Evolutionary conservation across 805 yeast species (phyloP), one percentile per base, ranked within the genome.

Genomic region (Komagataella kurtzmanii): DNA sequence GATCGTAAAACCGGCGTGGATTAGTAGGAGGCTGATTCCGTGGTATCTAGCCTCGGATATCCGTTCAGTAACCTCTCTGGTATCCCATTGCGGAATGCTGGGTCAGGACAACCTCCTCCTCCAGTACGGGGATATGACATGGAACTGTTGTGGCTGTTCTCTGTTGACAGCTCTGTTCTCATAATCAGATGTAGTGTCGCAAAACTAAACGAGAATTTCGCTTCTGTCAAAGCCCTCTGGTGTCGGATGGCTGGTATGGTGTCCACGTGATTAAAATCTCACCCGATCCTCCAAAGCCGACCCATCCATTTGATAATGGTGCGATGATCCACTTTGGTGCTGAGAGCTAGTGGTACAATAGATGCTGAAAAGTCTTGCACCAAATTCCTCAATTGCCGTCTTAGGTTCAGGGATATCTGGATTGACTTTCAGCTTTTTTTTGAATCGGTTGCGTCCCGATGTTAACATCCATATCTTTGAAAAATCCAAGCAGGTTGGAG

Each of bases 351-450:
- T 30, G 8, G 14, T 30, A 30, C 40, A 8, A 30, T 30, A 30
- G 40, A 30, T 30, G 40, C 40, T 30, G 40, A 30, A 30, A 30
- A 30, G 40, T 30, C 40, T 30, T 30, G 40, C 40, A 30, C 40
- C 40, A 14, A 30, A 30, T 30, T 30, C 40, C 14, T 64, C 65
- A 18, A 81, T 89, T 2, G 89, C 85, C 0, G 85, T 90, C 0
- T 61, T 89, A 1, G 99, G 99, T 0, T 83, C 86, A 0, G 99
- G 99, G 0, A 77, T 91, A 2, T 85, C 96, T 0, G 97, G 97
- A 0, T 70, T 93, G 3, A 70, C 88, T 2, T 85, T 77, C 60
- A 78, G 85, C 1, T 85, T 83, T 59, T 85, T 83, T 59, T 69
- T 89, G 12, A 71, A 74, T 43, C 76, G 75, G 51, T 63, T 88